Evolutionary conservation across 495 filamentous ascomycete genomes (phyloP), one percentile per base, ranked within the genome.

Genomic region (Delitschia confertaspora): DNA sequence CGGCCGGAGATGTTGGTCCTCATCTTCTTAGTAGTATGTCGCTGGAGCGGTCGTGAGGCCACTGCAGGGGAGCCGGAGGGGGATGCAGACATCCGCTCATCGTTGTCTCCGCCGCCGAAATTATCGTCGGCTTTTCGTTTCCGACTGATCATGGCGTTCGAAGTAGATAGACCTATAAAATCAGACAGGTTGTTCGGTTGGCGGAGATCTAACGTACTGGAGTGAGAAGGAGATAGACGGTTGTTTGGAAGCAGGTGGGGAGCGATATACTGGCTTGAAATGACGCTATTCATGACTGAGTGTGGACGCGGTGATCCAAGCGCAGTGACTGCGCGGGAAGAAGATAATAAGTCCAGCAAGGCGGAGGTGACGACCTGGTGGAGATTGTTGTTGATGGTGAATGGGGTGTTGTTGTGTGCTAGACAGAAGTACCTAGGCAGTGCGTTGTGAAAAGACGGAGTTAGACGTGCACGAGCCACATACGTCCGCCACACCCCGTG

Each of bases 121-220:
- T 91, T 83, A 45, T 93, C 88, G 48, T 85, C 83, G 46, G 83
- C 85, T 69, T 93, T 93, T 66, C 88, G 80, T 71, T 94, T 95
- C 55, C 83, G 76, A 59, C 64, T 65, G 10, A 67, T 51, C 59
- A 73, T 67, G 45, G 54, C 74, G 59, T 48, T 68, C 7, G 45
- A 47, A 3, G 52, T 29, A 4, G 52, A 51, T 24, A 43, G 21
- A 20, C 37, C 52, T 55, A 14, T 8, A 40, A 2, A 23, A 17
- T 23, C 8, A 16, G 11, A 19, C 3, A 6, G 7, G 17, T 53
- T 33, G 27, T 14, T 33, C 6, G 8, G 45, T 17, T 33, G 31
- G 11, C 10, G 21, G 39, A 13, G 9, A 21, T 22, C 16, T 27
- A 45, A 60, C 76, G 56, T 76, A 91, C 87, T 75, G 57, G 75